Base-by-base conservation (phyloP, 1,284 basidiomycete species). In the Ustilago sp. region DNA sequence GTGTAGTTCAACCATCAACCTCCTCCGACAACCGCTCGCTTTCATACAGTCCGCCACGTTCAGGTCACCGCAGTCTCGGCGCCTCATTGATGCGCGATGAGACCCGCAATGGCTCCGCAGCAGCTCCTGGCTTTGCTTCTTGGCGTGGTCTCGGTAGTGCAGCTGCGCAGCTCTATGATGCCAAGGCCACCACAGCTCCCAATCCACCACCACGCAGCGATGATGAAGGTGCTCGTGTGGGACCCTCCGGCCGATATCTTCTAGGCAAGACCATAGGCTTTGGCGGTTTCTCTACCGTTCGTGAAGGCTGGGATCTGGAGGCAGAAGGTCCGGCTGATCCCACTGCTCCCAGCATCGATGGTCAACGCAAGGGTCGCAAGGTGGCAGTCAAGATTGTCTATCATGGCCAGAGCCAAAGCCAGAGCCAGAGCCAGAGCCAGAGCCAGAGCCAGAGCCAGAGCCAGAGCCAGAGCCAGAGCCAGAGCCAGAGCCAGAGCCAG, bases 261-360 rank as follows among this genome's bases (percentile, higher is more conserved):
- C 89, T 98, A 0, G 94, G 93, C 23, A 89, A 89, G 55, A 88
- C 93, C 76, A 90, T 98, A 11, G 95, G 93, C 17, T 89, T 90
- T 61, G 95, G 95, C 7, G 93, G 91, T 8, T 94, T 94, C 85
- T 94, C 93, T n/a, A 91, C 91, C 48, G 93, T 98, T 55, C 89
- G 93, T 51, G 90, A 90, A 45, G 94, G 63, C 12, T 83, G 69
- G 76, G 81, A 82, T 55, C 55, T 79, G 12, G 64, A 70, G 32
- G 66, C 59, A 4, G 51, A 71, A 51, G 67, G 53, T 17, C 63
- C 70, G 1, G 36, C 59, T 32, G 62, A 74, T n/a, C 68, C 63
- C 1, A 58, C 68, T 7, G 65, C 68, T 43, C 68, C 74, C 31
- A n/a, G 56, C 9, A 52, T 68, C 41, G 64, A 74, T 17, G 70